Percentiles rank a stretch among this genome's conserved stretches.
These are phyloP conservation scores for Harringtonia aguacate DNA, from an alignment of 2,329 filamentous ascomycete species.

Conservation along the genomic window DNA sequence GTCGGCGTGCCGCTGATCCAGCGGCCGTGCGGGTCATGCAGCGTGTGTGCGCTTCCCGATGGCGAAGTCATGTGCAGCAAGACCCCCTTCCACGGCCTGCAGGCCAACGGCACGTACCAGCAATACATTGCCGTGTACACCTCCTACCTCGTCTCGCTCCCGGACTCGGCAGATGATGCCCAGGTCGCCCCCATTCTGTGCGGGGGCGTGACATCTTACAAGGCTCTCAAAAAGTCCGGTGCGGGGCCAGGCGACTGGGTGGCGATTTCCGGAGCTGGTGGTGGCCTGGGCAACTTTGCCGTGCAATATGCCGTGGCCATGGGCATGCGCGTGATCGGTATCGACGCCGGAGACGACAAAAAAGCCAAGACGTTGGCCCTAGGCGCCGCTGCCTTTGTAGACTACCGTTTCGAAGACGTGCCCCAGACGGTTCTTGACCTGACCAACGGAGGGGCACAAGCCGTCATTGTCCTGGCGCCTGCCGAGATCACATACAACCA, in stretches of 20 bases:
- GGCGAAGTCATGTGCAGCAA: slow-evolving; percentile 24
- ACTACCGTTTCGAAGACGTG: slow-evolving; percentile 21
- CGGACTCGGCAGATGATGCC: slow-evolving; percentile 43
- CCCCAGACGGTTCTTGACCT: slow-evolving; percentile 19
- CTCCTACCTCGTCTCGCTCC: slow-evolving; percentile 20
- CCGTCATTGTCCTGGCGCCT: slow-evolving; percentile 51
- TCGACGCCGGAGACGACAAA: slow-evolving; percentile 78
- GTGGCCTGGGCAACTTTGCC: slow-evolving; percentile 60
- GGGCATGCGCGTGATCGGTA: slow-evolving; percentile 70
- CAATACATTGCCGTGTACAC: slow-evolving; percentile 23
- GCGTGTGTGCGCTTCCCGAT: slow-evolving; percentile 13
- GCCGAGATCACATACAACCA: slow-evolving; percentile 61
- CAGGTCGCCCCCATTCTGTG: slow-evolving; percentile 60
- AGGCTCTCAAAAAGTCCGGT: slow-evolving; percentile 62
- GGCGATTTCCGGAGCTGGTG: slow-evolving; percentile 65
- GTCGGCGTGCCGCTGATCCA: slow-evolving; percentile 26
- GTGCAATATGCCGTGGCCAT: slow-evolving; percentile 86
- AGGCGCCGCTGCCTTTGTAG: slow-evolving; percentile 48
- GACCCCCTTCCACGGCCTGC: slow-evolving; percentile 20
- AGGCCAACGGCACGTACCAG: slow-evolving; percentile 25
- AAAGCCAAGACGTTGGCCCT: slow-evolving; percentile 23
- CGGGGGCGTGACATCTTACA: slow-evolving; percentile 67
- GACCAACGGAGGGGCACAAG: slow-evolving; percentile 32
- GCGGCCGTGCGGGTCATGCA: slow-evolving; percentile 22
- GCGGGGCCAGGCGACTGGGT: slow-evolving; percentile 57